Evolutionary conservation across 257 asterid species (phyloP).

Genomic region (Fraxinus excelsior): DNA sequence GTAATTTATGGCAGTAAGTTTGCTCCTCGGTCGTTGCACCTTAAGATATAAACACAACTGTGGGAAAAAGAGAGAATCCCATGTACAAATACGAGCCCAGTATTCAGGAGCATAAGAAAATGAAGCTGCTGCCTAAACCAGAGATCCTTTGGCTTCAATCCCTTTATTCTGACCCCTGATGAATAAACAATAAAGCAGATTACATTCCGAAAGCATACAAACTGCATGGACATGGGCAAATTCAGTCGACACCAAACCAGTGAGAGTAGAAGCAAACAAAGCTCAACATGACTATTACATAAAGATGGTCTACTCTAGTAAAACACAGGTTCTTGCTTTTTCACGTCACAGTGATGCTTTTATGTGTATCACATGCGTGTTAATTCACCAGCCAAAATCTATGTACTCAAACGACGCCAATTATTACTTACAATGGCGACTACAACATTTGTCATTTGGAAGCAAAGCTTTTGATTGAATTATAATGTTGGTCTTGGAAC

Average conservation of each 20-base stretch:
- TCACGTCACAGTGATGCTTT: no score
- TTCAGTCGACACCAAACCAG: neutral
- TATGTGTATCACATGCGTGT: neutral
- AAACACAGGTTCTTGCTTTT: no score
- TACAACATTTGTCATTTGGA: neutral
- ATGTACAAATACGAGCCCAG: neutral
- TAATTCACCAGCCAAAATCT: neutral
- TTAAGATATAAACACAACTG: neutral
- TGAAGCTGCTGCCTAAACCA: neutral
- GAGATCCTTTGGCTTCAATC: neutral
- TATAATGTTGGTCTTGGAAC: neutral
- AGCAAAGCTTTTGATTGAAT: neutral
- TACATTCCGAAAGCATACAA: neutral
- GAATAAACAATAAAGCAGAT: neutral
- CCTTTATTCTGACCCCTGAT: constrained; percentile 26
- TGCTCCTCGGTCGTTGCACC: neutral
- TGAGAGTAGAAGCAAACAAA: neutral
- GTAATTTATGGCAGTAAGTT: constrained; percentile 16
- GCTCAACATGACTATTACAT: no score
- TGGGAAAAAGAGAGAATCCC: neutral
- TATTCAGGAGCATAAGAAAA: constrained; percentile 4
- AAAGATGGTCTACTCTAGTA: neutral
- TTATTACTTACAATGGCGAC: neutral
- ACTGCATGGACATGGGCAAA: neutral
- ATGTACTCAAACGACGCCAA: neutral